These are phyloP conservation scores for Sclerospora graminicola DNA, from an alignment of 352 stramenopile species.

Conservation along the genomic window DNA sequence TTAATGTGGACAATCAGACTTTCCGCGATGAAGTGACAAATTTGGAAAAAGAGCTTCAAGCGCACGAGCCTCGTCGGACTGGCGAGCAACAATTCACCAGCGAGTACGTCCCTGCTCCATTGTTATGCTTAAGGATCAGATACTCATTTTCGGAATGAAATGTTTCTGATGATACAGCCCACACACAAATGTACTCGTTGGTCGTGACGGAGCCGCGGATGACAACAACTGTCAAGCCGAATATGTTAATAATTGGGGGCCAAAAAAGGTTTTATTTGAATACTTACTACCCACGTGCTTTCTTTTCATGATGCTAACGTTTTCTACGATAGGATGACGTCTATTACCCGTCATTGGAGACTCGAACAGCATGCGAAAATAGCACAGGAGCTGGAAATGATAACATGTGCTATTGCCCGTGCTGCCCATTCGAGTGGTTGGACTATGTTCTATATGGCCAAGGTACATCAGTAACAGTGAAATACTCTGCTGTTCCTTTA, in stretches of 20 bases:
- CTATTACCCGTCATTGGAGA: slow-evolving; percentile 41
- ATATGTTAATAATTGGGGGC: slow-evolving; percentile 69
- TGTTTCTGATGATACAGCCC: slow-evolving; percentile 25
- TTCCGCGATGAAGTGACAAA: slow-evolving; percentile 59
- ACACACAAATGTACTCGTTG: slow-evolving; percentile 67
- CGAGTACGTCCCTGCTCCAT: slow-evolving; percentile 34
- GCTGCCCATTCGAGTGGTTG: slow-evolving; percentile 72
- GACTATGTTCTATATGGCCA: slow-evolving; percentile 75
- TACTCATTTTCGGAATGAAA: background rate
- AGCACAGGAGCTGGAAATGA: slow-evolving; percentile 7
- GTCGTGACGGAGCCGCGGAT: slow-evolving; percentile 62
- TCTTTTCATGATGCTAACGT: background rate
- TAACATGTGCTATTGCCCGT: slow-evolving; percentile 70
- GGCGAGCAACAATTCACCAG: slow-evolving; percentile 66
- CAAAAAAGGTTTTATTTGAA: slow-evolving; percentile 22
- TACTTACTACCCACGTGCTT: background rate
- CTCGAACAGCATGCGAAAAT: slow-evolving; percentile 38
- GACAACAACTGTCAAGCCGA: slow-evolving; percentile 59
- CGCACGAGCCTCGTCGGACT: slow-evolving; percentile 35
- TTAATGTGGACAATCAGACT: slow-evolving; percentile 81
- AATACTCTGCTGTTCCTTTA: background rate
- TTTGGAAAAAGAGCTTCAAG: slow-evolving; percentile 41
- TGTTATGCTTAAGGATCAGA: background rate
- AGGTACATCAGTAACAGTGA: slow-evolving; percentile 21
- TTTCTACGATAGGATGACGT: slow-evolving; percentile 28